Conservation (phyloP, 306 rosid species). For the Prunus padus region DNA sequence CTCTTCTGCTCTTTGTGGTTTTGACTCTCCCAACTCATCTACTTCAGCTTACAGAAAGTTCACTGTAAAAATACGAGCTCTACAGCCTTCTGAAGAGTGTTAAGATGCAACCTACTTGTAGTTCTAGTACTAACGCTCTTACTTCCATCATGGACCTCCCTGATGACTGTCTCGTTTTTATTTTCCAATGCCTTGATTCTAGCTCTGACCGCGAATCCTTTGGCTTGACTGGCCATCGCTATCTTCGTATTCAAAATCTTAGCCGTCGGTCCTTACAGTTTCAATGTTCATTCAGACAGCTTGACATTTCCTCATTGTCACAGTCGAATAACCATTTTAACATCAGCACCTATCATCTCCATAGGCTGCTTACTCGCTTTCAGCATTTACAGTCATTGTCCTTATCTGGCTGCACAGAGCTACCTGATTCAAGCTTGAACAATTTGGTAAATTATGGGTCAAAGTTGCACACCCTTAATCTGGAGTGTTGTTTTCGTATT, state of each 20-base stretch:
- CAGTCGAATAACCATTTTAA: conserved; percentile 16
- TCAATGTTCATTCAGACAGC: conserved; percentile 40
- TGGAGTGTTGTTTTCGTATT: conserved; percentile 52
- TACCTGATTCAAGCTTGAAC: conserved; percentile 48
- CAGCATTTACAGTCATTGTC: conserved; percentile 53
- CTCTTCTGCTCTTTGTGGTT: conserved; percentile 50
- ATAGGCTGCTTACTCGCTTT: conserved; percentile 53
- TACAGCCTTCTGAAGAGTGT: conserved; percentile 58
- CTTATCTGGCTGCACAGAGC: conserved; percentile 52
- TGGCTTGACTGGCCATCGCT: conserved; percentile 59
- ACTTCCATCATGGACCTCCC: conserved; percentile 56
- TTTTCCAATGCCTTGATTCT: conserved; percentile 48
- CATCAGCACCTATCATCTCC: conserved; percentile 35
- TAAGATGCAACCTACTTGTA: conserved; percentile 43
- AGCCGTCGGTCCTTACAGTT: conserved; percentile 49
- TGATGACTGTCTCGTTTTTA: conserved; percentile 54
- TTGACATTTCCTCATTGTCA: conserved; percentile 34
- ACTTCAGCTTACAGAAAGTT: conserved; percentile 42
- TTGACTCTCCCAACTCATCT: conserved; percentile 47
- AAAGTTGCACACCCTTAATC: conserved; percentile 41
- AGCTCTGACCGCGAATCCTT: conserved; percentile 54
- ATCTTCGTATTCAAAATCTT: conserved; percentile 52
- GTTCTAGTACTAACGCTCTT: conserved; percentile 22
- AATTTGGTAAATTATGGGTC: conserved; percentile 46
- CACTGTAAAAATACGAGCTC: conserved; percentile 44